Evolutionary conservation across 129 eudicot species (phyloP).

Genomic region (Daucus carota): DNA sequence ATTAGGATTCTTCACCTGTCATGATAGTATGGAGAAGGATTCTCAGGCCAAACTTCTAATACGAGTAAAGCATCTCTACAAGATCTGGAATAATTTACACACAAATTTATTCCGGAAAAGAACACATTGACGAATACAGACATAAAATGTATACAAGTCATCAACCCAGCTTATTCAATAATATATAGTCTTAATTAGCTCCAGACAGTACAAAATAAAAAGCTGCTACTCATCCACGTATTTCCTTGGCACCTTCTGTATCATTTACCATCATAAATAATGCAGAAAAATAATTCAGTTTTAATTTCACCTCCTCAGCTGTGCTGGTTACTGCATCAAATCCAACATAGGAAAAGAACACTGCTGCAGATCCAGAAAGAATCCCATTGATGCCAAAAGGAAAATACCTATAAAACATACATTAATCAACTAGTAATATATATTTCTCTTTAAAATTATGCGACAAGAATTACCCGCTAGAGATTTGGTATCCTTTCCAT

Average conservation of each 20-base stretch:
- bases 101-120: not conserved
- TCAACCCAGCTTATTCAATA: not conserved
- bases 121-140: not conserved
- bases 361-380: conserved; percentile 67
- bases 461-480: conserved; percentile 42
- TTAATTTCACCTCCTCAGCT: conserved; percentile 53
- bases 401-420: conserved; percentile 34
- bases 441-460: conserved; percentile 5
- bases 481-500: conserved; percentile 49
- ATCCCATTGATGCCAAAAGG: conserved; percentile 53
- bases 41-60: not conserved
- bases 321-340: conserved; percentile 75
- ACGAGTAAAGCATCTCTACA: not conserved
- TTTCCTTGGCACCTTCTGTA: not conserved
- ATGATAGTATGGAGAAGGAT: conserved; percentile 6
- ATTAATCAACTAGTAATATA: not conserved
- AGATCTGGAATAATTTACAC: not conserved
- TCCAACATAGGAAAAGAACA: conserved; percentile 58
- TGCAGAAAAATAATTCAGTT: conserved; percentile 4
- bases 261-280: not conserved
- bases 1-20: conserved; percentile 66
- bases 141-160: not conserved
- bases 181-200: not conserved
- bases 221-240: not conserved
- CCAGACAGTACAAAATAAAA: not conserved